These are phyloP conservation scores for Gelatoporia subvermispora DNA, from an alignment of 768 basidiomycete species.

Conservation along the genomic window DNA sequence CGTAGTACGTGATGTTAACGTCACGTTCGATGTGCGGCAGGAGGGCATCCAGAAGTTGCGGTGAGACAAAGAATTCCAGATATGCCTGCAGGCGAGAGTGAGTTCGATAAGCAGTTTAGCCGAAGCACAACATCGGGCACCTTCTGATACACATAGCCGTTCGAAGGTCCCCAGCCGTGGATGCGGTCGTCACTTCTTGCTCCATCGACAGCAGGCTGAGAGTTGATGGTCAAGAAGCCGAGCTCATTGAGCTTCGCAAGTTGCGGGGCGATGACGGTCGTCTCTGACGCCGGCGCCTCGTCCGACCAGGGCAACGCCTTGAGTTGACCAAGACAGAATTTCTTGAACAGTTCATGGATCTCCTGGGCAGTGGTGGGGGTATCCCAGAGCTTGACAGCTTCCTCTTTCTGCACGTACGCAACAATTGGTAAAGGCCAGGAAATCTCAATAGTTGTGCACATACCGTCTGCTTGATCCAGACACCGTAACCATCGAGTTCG, in stretches of 20 bases:
- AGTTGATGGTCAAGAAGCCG: conserved; percentile 96
- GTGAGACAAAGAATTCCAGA: conserved; percentile 90
- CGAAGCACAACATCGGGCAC: conserved; percentile 23
- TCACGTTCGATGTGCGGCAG: conserved; percentile 83
- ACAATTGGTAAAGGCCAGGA: conserved; percentile 1
- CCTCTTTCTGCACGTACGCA: conserved; percentile 60
- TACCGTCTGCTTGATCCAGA: conserved; percentile 87
- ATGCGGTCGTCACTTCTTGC: conserved; percentile 77
- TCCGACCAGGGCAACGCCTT: conserved; percentile 93
- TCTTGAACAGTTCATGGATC: conserved; percentile 68
- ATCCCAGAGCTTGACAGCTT: conserved; percentile 87
- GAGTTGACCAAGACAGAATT: conserved; percentile 75
- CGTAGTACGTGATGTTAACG: conserved; percentile 89
- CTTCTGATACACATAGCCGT: conserved; percentile 96
- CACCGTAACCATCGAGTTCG: conserved; percentile 94
- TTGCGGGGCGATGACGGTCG: conserved; percentile 68
- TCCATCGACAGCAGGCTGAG: conserved; percentile 93
- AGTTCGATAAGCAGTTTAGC: conserved; percentile 1
- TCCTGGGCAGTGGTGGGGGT: conserved; percentile 64
- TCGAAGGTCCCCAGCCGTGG: conserved; percentile 91
- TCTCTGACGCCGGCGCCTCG: conserved; percentile 80
- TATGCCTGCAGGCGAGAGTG: conserved; percentile 59
- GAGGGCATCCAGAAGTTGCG: conserved; percentile 65
- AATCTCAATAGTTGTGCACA: conserved; percentile 16
- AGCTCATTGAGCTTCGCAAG: conserved; percentile 83